Base-by-base conservation (phyloP, 2,329 filamentous ascomycete species). In the Neopestalotiopsis rosae region DNA sequence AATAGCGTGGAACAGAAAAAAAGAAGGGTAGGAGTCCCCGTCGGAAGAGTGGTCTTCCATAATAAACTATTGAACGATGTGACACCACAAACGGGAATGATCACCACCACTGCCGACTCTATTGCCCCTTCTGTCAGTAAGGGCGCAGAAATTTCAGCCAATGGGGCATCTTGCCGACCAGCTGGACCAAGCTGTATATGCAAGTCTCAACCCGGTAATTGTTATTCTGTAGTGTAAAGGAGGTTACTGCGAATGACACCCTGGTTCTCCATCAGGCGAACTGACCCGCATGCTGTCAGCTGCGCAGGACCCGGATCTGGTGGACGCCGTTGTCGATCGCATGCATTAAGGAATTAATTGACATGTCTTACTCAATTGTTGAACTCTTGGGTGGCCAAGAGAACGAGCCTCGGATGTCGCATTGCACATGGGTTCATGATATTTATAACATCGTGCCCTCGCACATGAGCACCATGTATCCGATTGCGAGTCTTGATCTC, bases 301-400 rank as follows among this genome's bases (percentile, higher is more conserved):
- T 20, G 59, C 34, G 34, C 59, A 62, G 14, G 30, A 62, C 12
- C 13, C 59, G 59, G 34, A 40, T 34, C 32, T 38, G 59, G 59
- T 34, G 20, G 14, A 20, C n/a, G 17, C 32, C 32, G 32, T 20
- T 62, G 59, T 40, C 59, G 59, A 62, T 62, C 59, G 59, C 32
- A 62, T 62, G 59, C 30, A 62, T 62, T 7, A 13, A 10, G 28
- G 30, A 34, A 62, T 62, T 62, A 62, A 62, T 62, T 62, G 59
- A 12, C 59, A 62, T 40, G 5, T 40, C 12, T 40, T n/a, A 9
- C n/a, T 40, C 59, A 34, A 20, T 34, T 14, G 59, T 20, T 62
- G 59, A 14, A 38, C 5, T 34, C 14, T 49, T 20, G 17, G 17
- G 45, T 52, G 45, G 45, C 45, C 45, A 2, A 52, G 45, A 17